Evolutionary conservation across 495 filamentous ascomycete genomes (phyloP).

Genomic region (Penicillium mononematosum): DNA sequence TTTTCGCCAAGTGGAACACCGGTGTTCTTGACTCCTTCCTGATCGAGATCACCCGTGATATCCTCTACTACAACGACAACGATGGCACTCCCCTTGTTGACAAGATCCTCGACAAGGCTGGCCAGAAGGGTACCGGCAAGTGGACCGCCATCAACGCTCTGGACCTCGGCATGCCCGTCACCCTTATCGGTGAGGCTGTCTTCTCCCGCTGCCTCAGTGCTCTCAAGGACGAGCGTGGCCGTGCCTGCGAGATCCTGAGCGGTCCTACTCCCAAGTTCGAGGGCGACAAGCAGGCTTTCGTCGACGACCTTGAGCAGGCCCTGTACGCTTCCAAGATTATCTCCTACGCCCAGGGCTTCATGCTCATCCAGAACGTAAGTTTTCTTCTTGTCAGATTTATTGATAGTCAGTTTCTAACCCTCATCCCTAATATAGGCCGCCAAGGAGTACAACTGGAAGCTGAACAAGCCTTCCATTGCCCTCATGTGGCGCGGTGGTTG

Average conservation of each 20-base stretch:
- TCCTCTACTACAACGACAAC: slow-evolving; percentile 95
- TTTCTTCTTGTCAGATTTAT: background rate
- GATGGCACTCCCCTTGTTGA: slow-evolving; percentile 88
- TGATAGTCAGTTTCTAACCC: slow-evolving; percentile 7
- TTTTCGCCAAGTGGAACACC: slow-evolving; percentile 95
- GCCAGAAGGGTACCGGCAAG: slow-evolving; percentile 99
- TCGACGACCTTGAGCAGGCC: slow-evolving; percentile 96
- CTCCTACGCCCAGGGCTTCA: slow-evolving; percentile 99
- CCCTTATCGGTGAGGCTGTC: slow-evolving; percentile 94
- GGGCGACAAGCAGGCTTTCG: slow-evolving; percentile 87
- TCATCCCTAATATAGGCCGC: slow-evolving; percentile 61
- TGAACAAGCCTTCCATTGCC: slow-evolving; percentile 99
- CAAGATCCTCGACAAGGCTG: slow-evolving; percentile 98
- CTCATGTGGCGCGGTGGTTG: slow-evolving; percentile 99
- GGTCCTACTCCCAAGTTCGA: slow-evolving; percentile 77
- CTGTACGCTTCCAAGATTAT: slow-evolving; percentile 99
- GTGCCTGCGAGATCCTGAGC: slow-evolving; percentile 73
- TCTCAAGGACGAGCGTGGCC: slow-evolving; percentile 88
- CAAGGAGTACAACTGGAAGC: slow-evolving; percentile 94
- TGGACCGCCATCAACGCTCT: slow-evolving; percentile 99
- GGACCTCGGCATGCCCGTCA: slow-evolving; percentile 98
- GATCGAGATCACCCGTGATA: slow-evolving; percentile 97
- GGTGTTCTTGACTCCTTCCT: slow-evolving; percentile 99
- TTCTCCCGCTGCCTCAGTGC: slow-evolving; percentile 92
- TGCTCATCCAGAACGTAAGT: slow-evolving; percentile 97